A percentile compares a stretch with the other conserved stretches of the same genome.
phyloP scores from a whole-genome alignment of 768 basidiomycete genomes.

The Leccinum broughii region DNA sequence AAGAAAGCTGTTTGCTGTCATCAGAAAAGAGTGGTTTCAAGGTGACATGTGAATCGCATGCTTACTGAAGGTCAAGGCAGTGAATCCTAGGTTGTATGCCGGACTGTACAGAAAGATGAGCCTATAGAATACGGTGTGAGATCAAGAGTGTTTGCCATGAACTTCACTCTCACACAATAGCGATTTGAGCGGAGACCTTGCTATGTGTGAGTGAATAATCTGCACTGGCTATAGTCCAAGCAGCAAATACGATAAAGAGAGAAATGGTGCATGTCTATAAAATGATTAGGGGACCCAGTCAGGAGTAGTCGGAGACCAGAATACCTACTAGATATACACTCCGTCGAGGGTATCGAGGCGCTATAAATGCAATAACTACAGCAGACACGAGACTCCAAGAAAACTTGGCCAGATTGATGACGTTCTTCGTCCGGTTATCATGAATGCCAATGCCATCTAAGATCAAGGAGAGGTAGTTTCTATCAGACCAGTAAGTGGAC shows the following conservation, averaged over 20 bases:
- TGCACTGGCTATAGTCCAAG: conserved; percentile 21
- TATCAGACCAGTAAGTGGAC: not conserved
- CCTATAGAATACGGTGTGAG: not conserved
- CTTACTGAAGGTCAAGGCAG: conserved; percentile 10
- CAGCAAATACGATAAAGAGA: conserved; percentile 14
- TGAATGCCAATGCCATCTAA: conserved; percentile 19
- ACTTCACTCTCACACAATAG: conserved; percentile 9
- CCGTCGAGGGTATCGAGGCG: conserved; percentile 9
- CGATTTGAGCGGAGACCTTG: conserved; percentile 4
- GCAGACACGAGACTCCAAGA: conserved; percentile 11
- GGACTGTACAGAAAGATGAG: conserved; percentile 6
- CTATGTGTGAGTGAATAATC: conserved; percentile 12
- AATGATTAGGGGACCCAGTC: not conserved
- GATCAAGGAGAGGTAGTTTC: conserved; percentile 14
- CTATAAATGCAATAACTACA: conserved; percentile 3
- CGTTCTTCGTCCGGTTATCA: conserved; percentile 17
- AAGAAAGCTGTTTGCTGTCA: conserved; percentile 46
- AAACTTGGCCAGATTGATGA: conserved; percentile 8
- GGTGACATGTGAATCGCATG: no score
- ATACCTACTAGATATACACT: not conserved
- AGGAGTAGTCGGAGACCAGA: not conserved
- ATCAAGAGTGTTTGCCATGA: not conserved
- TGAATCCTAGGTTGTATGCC: conserved; percentile 4
- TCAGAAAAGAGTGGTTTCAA: not conserved
- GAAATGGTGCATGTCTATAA: conserved; percentile 10